phyloP scores from a whole-genome alignment of 208 protist species.

The Entamoeba dispar region DNA sequence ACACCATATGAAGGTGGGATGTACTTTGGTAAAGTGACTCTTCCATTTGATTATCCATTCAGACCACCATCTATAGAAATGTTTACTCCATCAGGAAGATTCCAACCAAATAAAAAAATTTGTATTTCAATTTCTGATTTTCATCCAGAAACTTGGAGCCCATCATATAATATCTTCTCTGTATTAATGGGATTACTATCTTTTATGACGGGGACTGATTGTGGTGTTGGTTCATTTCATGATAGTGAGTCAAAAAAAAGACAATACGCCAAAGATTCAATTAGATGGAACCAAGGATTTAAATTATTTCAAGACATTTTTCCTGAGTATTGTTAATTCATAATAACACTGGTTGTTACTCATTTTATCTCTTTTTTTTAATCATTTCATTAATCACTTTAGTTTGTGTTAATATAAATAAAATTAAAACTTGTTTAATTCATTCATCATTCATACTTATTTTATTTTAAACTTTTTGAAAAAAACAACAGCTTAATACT shows the following conservation, averaged over 20 bases:
- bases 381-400: too few relatives aligned
- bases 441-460: too few relatives aligned
- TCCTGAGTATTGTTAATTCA: neutral
- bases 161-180: neutral
- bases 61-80: neutral
- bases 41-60: constrained; percentile 7
- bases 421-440: too few relatives aligned
- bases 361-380: too few relatives aligned
- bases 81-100: neutral
- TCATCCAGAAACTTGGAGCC: constrained; percentile 5
- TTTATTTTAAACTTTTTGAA: too few relatives aligned
- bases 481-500: too few relatives aligned
- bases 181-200: neutral
- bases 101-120: neutral
- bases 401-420: too few relatives aligned
- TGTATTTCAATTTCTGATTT: constrained; percentile 8
- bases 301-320: neutral
- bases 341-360: too few relatives aligned
- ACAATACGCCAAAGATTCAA: neutral
- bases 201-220: neutral
- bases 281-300: neutral
- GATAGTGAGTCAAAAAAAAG: neutral
- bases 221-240: neutral
- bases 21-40: neutral
- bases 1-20: constrained; percentile 7